phyloP scores from a whole-genome alignment of 2,329 filamentous ascomycete genomes.

The Talaromyces funiculosus region DNA sequence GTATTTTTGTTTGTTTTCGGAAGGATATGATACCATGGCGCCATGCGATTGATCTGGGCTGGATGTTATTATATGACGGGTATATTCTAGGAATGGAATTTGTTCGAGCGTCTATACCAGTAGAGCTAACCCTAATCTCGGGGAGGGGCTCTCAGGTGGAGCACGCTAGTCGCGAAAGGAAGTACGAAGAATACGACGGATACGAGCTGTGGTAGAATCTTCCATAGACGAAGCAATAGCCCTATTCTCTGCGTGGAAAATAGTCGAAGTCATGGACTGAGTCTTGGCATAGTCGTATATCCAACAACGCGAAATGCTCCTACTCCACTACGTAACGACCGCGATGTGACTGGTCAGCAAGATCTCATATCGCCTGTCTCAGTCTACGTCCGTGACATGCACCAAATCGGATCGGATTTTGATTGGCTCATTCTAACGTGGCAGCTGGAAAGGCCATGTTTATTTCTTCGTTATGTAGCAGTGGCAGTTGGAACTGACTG shows the following conservation, averaged over 20 bases:
- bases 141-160: background rate
- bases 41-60: slow-evolving; percentile 2
- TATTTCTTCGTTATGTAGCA: background rate
- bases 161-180: background rate
- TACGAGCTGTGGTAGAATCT: too few species aligned
- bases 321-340: background rate
- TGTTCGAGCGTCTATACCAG: background rate
- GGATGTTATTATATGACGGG: background rate
- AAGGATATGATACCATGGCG: slow-evolving; percentile 12
- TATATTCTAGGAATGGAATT: background rate
- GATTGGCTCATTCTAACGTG: background rate
- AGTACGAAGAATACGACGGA: slow-evolving; percentile 1
- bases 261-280: too few species aligned
- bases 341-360: background rate
- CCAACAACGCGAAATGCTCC: background rate
- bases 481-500: background rate
- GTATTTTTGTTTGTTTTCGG: slow-evolving; percentile 3
- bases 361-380: background rate
- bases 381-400: background rate
- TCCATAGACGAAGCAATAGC: too few species aligned
- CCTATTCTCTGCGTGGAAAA: too few species aligned
- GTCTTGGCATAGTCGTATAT: too few species aligned
- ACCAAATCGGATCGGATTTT: background rate
- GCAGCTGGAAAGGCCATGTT: background rate
- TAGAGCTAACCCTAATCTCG: background rate